Conservation (phyloP, 345 rosid species). For the Dimocarpus longan region DNA sequence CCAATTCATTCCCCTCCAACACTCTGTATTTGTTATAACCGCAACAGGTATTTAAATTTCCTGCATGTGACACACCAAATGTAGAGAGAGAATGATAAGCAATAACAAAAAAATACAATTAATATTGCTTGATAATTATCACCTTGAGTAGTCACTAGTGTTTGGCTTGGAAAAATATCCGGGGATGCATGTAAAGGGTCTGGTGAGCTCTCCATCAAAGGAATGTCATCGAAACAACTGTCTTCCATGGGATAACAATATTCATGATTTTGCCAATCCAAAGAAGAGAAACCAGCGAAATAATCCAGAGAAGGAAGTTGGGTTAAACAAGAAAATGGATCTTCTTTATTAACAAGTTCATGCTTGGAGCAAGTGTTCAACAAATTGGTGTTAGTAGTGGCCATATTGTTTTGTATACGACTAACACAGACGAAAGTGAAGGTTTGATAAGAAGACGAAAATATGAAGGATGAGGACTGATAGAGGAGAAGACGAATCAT, state of each 20-base stretch:
- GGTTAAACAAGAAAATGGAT: slow-evolving; percentile 24
- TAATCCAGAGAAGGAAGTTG: slow-evolving; percentile 23
- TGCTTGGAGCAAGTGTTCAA: neutral
- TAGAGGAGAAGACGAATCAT: neutral
- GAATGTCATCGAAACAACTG: slow-evolving; percentile 20
- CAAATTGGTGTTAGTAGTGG: too few species aligned
- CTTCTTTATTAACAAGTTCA: slow-evolving; percentile 25
- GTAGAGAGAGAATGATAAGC: neutral
- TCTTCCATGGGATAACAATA: slow-evolving; percentile 18
- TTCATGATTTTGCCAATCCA: slow-evolving; percentile 33
- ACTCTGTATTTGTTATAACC: too few species aligned
- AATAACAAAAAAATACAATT: too few species aligned
- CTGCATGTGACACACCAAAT: neutral
- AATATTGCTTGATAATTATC: too few species aligned
- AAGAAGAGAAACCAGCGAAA: slow-evolving; percentile 1
- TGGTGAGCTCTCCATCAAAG: slow-evolving; percentile 19
- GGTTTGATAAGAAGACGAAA: neutral
- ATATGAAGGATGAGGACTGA: neutral
- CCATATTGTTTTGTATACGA: neutral
- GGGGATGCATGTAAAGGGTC: slow-evolving; percentile 24
- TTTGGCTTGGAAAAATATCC: slow-evolving; percentile 22
- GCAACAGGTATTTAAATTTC: neutral
- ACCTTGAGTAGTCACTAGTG: too few species aligned
- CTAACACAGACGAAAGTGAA: too few species aligned
- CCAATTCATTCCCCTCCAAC: slow-evolving; percentile 46